Base-by-base conservation (phyloP, 202 grass and related monocot genomes). In the Panicum virgatum region DNA sequence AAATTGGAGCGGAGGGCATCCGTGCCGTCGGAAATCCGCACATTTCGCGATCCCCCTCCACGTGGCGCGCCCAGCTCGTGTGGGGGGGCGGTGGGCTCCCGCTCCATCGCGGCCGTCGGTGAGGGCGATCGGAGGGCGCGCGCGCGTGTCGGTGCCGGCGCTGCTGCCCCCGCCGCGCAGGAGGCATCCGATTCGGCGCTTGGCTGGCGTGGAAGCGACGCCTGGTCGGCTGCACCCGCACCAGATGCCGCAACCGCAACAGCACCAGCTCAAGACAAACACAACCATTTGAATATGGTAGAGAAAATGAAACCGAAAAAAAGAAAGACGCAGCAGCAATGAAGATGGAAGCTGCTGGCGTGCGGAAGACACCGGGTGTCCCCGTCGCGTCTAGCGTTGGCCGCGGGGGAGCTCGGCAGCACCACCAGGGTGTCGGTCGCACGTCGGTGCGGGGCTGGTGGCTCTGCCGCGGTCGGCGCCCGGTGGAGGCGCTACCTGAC, bases 171-270 rank as follows among this genome's bases (percentile, higher is more conserved):
- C 50, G 7, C 68, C 77, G 27, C 26, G 40, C 39, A 6, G 64
- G 75, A 8, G 36, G 40, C 80, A 90, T 86, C 40, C 32, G 29
- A 57, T 74, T 23, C 72, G 2, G n/a, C 4, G 65, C 65, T 68
- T 14, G 46, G 72, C 66, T 91, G 64, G 85, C 85, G 89, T 91
- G 72, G 57, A 88, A 84, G 89, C 81, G 46, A 85, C 85, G 89
- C 62, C 54, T 76, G 40, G 15, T 36, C 13, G 26, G 42, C 29
- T 7, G 50, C 46, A 77, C 52, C 29, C 29, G 60, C 60, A 62
- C 60, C 27, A 34, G 32, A 39, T 22, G 37, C 64, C 22, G 20
- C 64, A 43, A 0, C 36, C 9, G 10, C 63, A 66, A 0, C 36
- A 19, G 30, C 61, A 18, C 27, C 59, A 15, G 60, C 60, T 16